Evolutionary conservation across 2,329 filamentous ascomycete species (phyloP), one percentile per base, ranked within the genome.

Genomic region (Beauveria caledonica): DNA sequence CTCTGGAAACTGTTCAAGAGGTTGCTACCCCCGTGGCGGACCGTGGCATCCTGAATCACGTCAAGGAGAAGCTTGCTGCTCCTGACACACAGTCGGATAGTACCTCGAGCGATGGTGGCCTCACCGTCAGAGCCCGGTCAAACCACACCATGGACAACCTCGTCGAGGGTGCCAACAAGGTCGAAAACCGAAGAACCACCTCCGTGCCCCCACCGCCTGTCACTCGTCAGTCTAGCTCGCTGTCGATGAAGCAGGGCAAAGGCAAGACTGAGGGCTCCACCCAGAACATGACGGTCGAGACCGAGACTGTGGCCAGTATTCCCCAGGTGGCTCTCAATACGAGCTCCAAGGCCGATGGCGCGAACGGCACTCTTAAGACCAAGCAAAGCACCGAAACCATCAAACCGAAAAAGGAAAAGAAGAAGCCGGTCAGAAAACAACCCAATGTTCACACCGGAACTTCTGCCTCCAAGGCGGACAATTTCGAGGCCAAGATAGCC

Each of bases 351-450:
- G 80, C 82, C 19, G 84, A 84, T 61, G 86, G 88, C 48, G 74
- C 77, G 29, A 85, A 80, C 67, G 86, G 89, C 48, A 95, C 89
- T 64, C 77, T 99, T 49, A 87, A 91, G 67, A 83, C 90, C 61
- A 96, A 96, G 72, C 86, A 88, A 8, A 97, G 93, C 73, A 89
- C 86, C n/a, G 94, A 99, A 72, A 99, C 94, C 0, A 97, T 99
- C 66, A 86, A 91, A 64, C 92, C 94, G 2, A 94, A 87, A 77
- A 97, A 94, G 77, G 91, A 97, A 58, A 93, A 93, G 78, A 96
- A 90, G 78, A 92, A 86, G 74, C 76, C 81, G 40, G 76, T 81
- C 52, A 86, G 92, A 63, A 96, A 96, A 74, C 83, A 90, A 62
- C 81, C 90, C 36, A 74, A 81, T 58, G 85, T 92, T 66, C 83